Evolutionary conservation across 2,329 filamentous ascomycete genomes (phyloP), one percentile per base, ranked within the genome.

Genomic region (Zasmidium angulare): DNA sequence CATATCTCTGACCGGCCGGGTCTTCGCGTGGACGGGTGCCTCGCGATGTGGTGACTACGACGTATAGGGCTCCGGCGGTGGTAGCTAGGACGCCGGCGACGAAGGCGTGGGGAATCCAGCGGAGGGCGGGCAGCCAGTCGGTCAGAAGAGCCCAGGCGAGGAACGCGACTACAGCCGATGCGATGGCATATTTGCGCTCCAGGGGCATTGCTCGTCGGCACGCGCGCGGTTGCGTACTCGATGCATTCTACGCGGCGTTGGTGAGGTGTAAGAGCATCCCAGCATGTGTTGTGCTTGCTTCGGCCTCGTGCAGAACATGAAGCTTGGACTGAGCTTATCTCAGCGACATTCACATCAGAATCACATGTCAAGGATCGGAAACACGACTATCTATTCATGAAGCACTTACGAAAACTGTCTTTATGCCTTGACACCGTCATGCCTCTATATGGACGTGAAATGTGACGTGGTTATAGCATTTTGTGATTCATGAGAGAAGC

Each of bases 121-220:
- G 91, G 66, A 98, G 80, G 60, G 86, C 79, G 26, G 93, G 92
- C 69, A 92, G 81, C 87, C 89, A 96, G 78, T 89, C 87, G 67
- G 91, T 88, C 61, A 89, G 84, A 74, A 93, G 88, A 63, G 90
- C 90, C 93, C 93, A 98, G 73, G 91, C 88, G 74, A 97, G 81
- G 76, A 96, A 91, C 75, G 82, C 84, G 75, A 83, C 86, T 74
- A 89, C 75, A 75, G 82, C 84, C 74, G 86, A 86, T 76, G 89
- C 75, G 74, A 86, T 82, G 75, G 87, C 82, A 84, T 92, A 84
- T 82, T 85, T 86, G 79, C 86, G 85, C 81, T 86, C 85, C 79
- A 91, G 82, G 82, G 85, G 87, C 89, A 89, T 79, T 48, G 60
- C 65, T 50, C 50, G 56, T 62, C 58, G 58, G 58, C 58, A 60